Evolutionary conservation across 2,329 filamentous ascomycete species (phyloP).

Genomic region (Fonsecaea monophora): DNA sequence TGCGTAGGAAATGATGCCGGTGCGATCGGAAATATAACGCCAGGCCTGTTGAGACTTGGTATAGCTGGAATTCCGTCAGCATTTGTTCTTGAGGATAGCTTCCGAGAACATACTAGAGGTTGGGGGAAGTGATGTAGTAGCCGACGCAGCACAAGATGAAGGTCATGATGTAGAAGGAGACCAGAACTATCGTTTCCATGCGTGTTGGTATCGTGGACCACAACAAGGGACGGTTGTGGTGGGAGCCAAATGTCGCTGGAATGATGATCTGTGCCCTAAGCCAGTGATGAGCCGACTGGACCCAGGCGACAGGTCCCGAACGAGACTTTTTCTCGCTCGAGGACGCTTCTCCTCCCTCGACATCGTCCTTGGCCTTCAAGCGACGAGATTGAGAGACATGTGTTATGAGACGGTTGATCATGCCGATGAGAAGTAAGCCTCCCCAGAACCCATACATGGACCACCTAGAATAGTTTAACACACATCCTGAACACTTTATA

Average conservation of each 20-base stretch:
- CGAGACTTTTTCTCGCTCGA: conserved; percentile 8
- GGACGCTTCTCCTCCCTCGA: conserved; percentile 25
- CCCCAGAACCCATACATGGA: conserved; percentile 52
- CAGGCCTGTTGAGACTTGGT: conserved; percentile 48
- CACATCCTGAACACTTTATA: background rate
- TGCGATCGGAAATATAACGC: conserved; percentile 68
- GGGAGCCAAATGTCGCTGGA: conserved; percentile 53
- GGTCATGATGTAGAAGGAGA: conserved; percentile 51
- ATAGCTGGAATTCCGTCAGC: conserved; percentile 4
- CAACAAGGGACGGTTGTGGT: conserved; percentile 50
- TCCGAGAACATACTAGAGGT: conserved; percentile 54
- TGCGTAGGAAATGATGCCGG: conserved; percentile 68
- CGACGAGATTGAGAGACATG: conserved; percentile 36
- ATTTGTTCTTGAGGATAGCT: background rate
- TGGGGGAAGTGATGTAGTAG: conserved; percentile 55
- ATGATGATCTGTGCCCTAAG: conserved; percentile 50
- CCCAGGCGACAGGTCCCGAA: background rate
- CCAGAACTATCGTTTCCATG: conserved; percentile 53
- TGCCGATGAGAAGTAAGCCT: conserved; percentile 46
- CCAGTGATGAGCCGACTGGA: conserved; percentile 42
- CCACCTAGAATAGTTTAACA: conserved; percentile 37
- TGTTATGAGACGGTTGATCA: conserved; percentile 42
- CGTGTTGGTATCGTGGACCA: conserved; percentile 58
- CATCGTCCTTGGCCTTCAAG: conserved; percentile 17
- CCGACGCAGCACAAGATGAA: conserved; percentile 52